A percentile compares a stretch with the other conserved stretches of the same genome.
phyloP scores from a whole-genome alignment of 768 basidiomycete species.

The Boletus rex-veris region DNA sequence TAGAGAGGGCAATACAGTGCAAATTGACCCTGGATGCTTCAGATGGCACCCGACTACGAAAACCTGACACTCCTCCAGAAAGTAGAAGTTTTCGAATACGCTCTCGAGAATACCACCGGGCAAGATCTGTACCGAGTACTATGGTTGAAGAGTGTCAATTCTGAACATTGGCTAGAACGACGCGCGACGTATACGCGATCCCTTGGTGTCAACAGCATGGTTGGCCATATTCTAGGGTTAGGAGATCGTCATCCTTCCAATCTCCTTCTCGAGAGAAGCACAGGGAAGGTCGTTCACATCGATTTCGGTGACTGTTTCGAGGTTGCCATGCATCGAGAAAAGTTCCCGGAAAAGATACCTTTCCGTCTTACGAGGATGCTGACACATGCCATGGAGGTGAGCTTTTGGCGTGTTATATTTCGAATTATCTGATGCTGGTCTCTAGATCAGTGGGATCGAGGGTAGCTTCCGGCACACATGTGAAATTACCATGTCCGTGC shows the following conservation, averaged over 20 bases:
- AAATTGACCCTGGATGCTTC: slow-evolving; percentile 4
- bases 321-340: slow-evolving; percentile 95
- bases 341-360: slow-evolving; percentile 98
- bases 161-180: slow-evolving; percentile 97
- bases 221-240: slow-evolving; percentile 94
- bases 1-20: slow-evolving; percentile 39
- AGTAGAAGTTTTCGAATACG: slow-evolving; percentile 98
- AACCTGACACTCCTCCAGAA: slow-evolving; percentile 92
- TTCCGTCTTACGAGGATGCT: slow-evolving; percentile 98
- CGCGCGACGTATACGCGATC: slow-evolving; percentile 95
- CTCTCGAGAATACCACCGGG: slow-evolving; percentile 95
- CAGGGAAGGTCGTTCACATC: slow-evolving; percentile 94
- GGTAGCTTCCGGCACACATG: slow-evolving; percentile 95
- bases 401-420: slow-evolving; percentile 9
- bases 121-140: slow-evolving; percentile 96
- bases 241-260: slow-evolving; percentile 99
- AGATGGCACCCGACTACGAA: slow-evolving; percentile 99
- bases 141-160: slow-evolving; percentile 93
- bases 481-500: slow-evolving; percentile 96
- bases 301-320: slow-evolving; percentile 99
- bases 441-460: slow-evolving; percentile 93
- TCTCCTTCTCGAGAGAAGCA: slow-evolving; percentile 83
- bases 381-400: slow-evolving; percentile 97
- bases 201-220: slow-evolving; percentile 96
- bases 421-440: slow-evolving; percentile 4